Conservation (phyloP, 1,139 yeast species). For the Debaryomyces psychrophilus region DNA sequence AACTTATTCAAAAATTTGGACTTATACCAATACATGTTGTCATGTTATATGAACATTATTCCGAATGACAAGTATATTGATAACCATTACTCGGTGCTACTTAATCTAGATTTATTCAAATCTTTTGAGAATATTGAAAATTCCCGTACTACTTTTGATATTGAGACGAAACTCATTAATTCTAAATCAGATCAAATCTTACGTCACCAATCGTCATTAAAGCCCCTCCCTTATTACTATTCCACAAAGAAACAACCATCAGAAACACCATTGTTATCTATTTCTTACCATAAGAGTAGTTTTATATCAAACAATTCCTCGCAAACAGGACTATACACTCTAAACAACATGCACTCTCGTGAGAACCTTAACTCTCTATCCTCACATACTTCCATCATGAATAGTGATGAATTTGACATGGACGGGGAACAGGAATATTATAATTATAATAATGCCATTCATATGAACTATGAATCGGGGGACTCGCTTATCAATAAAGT, state of each 20-base stretch:
- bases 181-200: slow-evolving; percentile 37
- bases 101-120: slow-evolving; percentile 44
- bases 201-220: slow-evolving; percentile 39
- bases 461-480: slow-evolving; percentile 1
- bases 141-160: slow-evolving; percentile 32
- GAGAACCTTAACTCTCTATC: slow-evolving; percentile 1
- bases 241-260: background rate
- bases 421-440: background rate
- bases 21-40: slow-evolving; percentile 43
- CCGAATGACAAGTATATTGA: slow-evolving; percentile 33
- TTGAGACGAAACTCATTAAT: slow-evolving; percentile 34
- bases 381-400: background rate
- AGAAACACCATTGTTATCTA: background rate
- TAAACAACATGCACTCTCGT: background rate
- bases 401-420: slow-evolving; percentile 1
- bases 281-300: slow-evolving; percentile 1
- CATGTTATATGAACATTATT: slow-evolving; percentile 44
- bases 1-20: slow-evolving; percentile 40
- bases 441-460: background rate
- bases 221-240: slow-evolving; percentile 21
- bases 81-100: slow-evolving; percentile 43
- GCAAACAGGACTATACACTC: slow-evolving; percentile 6
- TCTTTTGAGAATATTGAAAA: slow-evolving; percentile 41
- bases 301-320: slow-evolving; percentile 9
- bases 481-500: slow-evolving; percentile 6